phyloP scores from a whole-genome alignment of 805 yeast species.

The Myxozyma mucilagina region DNA sequence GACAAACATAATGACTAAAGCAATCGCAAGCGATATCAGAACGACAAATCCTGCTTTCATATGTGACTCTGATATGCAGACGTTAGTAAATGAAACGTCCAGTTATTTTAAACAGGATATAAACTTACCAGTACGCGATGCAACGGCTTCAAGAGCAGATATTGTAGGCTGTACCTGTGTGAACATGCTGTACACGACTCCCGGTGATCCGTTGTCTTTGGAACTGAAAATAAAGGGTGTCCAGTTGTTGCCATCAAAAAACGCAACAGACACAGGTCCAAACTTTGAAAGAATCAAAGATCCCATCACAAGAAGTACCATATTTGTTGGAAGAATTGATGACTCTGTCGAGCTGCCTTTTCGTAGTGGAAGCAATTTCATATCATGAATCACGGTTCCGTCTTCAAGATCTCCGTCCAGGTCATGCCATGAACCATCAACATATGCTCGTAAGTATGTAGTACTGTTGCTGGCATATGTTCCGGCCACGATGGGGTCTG shows the following conservation, averaged over 20 bases:
- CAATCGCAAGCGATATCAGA: conserved; percentile 65
- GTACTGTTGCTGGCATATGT: conserved; percentile 47
- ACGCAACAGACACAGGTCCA: conserved; percentile 62
- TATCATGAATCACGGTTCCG: conserved; percentile 48
- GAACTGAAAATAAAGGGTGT: conserved; percentile 58
- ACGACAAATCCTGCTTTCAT: conserved; percentile 64
- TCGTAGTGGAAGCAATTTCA: conserved; percentile 47
- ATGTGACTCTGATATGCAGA: conserved; percentile 18
- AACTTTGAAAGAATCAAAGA: conserved; percentile 48
- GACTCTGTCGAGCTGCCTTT: conserved; percentile 37
- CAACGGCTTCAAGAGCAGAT: conserved; percentile 9
- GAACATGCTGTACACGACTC: conserved; percentile 37
- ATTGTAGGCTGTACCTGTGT: conserved; percentile 36
- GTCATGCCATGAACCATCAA: conserved; percentile 30
- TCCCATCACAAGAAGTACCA: conserved; percentile 62
- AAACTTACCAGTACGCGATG: neutral
- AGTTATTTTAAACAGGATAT: neutral
- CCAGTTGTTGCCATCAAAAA: conserved; percentile 69
- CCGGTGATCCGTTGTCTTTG: conserved; percentile 34
- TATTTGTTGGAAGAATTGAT: conserved; percentile 44
- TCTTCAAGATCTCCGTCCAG: conserved; percentile 33
- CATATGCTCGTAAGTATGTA: conserved; percentile 40
- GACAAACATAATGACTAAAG: conserved; percentile 53
- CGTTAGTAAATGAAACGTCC: neutral
- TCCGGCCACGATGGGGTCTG: conserved; percentile 49